phyloP scores from a whole-genome alignment of 1,284 basidiomycete species.

The Trichosporon asahii region DNA sequence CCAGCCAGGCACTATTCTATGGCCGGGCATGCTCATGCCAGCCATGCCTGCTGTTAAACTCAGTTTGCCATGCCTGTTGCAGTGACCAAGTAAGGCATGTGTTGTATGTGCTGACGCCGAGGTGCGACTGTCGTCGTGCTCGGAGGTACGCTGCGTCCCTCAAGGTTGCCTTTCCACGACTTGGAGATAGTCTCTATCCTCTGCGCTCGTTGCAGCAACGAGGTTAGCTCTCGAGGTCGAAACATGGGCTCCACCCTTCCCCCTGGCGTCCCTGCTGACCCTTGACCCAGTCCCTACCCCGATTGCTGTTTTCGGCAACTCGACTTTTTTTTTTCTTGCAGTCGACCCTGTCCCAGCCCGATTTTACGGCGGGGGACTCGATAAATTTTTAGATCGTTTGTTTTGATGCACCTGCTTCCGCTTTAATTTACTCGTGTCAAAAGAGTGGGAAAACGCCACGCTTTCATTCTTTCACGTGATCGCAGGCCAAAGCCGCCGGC shows the following conservation, averaged over 20 bases:
- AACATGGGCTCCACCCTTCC: constrained; percentile 1
- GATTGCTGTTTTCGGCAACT: neutral
- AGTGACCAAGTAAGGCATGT: neutral
- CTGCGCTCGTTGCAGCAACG: too few relatives aligned
- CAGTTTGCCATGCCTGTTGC: neutral
- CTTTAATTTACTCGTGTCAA: neutral
- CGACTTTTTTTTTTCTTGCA: neutral
- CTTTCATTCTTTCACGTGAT: neutral
- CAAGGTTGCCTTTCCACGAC: too few relatives aligned
- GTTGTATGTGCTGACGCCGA: neutral
- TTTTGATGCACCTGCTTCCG: neutral
- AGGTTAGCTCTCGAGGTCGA: neutral
- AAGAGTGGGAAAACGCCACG: neutral
- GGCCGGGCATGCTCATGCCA: neutral
- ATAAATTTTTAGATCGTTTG: neutral
- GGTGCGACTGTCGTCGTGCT: neutral
- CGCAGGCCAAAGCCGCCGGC: neutral
- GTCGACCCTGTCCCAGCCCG: neutral
- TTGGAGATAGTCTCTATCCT: too few relatives aligned
- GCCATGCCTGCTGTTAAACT: neutral
- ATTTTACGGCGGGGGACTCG: neutral
- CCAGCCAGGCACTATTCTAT: neutral
- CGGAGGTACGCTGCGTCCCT: too few relatives aligned
- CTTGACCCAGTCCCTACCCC: neutral
- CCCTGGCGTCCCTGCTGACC: neutral